phyloP scores from a whole-genome alignment of 2,329 filamentous ascomycete genomes.

The Neoascochyta sp. region DNA sequence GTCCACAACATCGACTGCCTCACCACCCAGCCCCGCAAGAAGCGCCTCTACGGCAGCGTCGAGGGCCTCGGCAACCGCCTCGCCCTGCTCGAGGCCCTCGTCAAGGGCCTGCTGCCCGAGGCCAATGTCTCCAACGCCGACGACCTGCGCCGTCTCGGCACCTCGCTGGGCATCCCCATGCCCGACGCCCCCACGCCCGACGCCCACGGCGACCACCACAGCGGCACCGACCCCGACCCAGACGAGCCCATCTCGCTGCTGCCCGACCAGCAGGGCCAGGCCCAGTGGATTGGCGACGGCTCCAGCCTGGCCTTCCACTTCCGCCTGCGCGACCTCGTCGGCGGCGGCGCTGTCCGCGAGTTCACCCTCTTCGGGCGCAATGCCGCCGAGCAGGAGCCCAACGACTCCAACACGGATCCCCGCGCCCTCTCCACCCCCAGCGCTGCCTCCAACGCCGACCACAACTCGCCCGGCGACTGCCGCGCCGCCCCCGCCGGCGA shows the following conservation, averaged over 20 bases:
- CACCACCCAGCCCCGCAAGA: conserved; percentile 46
- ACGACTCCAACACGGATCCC: conserved; percentile 16
- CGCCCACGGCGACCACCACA: conserved; percentile 12
- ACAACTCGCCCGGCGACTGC: conserved; percentile 20
- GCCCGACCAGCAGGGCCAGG: conserved; percentile 45
- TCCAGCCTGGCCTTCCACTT: conserved; percentile 45
- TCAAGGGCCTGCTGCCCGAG: conserved; percentile 44
- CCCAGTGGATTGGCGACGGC: conserved; percentile 44
- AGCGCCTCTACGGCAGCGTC: conserved; percentile 44
- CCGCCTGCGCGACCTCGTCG: conserved; percentile 40
- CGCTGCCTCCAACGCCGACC: conserved; percentile 17
- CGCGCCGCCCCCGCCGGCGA: conserved; percentile 10
- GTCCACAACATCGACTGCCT: conserved; percentile 42
- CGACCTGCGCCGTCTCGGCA: conserved; percentile 40
- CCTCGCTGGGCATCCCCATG: conserved; percentile 40
- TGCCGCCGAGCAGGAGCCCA: conserved; percentile 31
- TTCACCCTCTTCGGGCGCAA: conserved; percentile 44
- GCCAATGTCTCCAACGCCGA: conserved; percentile 43
- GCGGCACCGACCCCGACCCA: conserved; percentile 21
- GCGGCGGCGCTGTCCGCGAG: conserved; percentile 29
- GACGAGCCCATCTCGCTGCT: conserved; percentile 38
- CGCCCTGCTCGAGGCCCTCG: conserved; percentile 43
- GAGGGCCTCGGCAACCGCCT: conserved; percentile 43
- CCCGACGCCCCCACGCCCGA: conserved; percentile 25
- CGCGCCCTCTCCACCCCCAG: conserved; percentile 19